Base-by-base conservation (phyloP, 345 rosid species). In the Crucihimalaya himalaica region DNA sequence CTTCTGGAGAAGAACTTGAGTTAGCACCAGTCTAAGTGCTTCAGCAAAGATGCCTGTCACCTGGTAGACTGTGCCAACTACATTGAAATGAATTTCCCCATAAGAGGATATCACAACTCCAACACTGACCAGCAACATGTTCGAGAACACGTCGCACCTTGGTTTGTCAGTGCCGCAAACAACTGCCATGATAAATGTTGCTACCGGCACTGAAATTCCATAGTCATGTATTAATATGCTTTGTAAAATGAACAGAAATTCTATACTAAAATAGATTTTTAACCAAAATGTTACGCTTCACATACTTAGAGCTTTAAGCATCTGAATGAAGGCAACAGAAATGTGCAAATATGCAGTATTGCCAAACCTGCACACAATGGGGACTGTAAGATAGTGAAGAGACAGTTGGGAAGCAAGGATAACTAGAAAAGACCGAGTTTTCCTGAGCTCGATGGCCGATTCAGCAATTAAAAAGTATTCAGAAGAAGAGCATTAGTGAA, bases 301-400 rank as follows among this genome's bases (percentile, higher is more conserved):
- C 97, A 72, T 92, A 95, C 99, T 90, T 73, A 92, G 76, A 78
- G 98, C 98, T 83, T 92, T 92, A 45, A 95, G 99, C 99, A 94
- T 91, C 86, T 94, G 99, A 79, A 94, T 92, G 76, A 92, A 94
- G 84, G 99, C 97, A 68, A 92, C 97, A 20, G 97, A 92, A 47
- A 92, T 91, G 80, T 86, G 88, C 83, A 94, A 82, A 76, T 89
- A 92, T 52, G 98, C 98, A 64, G 96, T 95, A 83, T 95, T 90
- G 32, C 98, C 97, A 81, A 95, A 90, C 98, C 99, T 95, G 89
- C 78, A 62, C 78, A 62, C 50, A 40, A n/a, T 77, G 34, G n/a
- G 48, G 48, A 69, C 68, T 21, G 51, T 15, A 73, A 51, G 47
- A 79, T 45, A n/a, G 5, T 57, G 47, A 48, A 47, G 63, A 13